Evolutionary conservation across 2,329 filamentous ascomycete species (phyloP), one percentile per base, ranked within the genome.

Genomic region (Microascus cirrosus): DNA sequence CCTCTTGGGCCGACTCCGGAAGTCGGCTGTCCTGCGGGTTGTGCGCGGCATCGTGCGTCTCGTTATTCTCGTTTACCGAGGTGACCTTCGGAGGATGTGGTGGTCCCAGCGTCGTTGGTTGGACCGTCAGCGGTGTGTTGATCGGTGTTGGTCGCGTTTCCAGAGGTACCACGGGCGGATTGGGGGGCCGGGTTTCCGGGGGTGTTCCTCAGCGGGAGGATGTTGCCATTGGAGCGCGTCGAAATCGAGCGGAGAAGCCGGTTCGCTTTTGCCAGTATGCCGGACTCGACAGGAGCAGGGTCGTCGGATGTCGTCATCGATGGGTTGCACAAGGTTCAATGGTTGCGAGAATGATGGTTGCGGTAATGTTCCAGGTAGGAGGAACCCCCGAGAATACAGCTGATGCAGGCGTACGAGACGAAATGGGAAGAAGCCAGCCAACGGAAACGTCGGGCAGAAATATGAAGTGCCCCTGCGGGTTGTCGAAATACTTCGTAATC

Each of bases 221-320:
- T 53, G 45, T 50, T 36, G 36, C 54, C 39, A 59, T 24, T 22
- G 54, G 50, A 55, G 32, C 57, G 58, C 57, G 59, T 61, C 59
- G 58, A 59, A 61, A 42, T 59, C 56, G 35, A 28, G 55, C 53
- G 32, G 53, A 20, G 20, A 18, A 53, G 62, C 59, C 63, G 60
- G 62, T 22, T 50, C 45, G 45, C n/a, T 50, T 50, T 50, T 50
- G 45, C 45, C 20, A 50, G 45, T 24, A 50, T 50, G 22, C 45
- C 45, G 22, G 45, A 50, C 45, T 24, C 45, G 20, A 22, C 45
- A 50, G n/a, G 20, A 24, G 20, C 5, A 50, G 11, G 20, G 45
- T 50, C n/a, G 45, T 50, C 45, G 45, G 45, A 12, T 13, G 45
- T 22, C 45, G n/a, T 22, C 45, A 50, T 50, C n/a, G 20, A 50